Evolutionary conservation across 148 eudicot species (phyloP).

Genomic region (Camellia sinensis): DNA sequence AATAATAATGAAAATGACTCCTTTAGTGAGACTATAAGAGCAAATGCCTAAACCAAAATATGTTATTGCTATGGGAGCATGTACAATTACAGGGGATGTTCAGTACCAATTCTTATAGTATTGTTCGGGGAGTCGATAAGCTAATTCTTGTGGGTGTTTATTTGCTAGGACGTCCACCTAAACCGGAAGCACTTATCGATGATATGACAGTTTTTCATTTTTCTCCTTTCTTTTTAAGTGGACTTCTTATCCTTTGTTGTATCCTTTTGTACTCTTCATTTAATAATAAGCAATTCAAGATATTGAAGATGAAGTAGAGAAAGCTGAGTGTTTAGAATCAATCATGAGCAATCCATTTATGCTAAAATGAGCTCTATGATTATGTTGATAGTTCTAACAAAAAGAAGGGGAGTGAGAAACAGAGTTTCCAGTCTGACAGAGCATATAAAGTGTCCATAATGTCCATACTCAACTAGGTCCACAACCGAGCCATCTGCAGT

Average conservation of each 20-base stretch:
- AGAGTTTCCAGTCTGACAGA: not conserved
- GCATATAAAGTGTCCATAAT: not conserved
- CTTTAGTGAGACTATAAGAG: not conserved
- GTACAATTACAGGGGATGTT: constrained; percentile 9
- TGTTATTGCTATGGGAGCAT: constrained; percentile 11
- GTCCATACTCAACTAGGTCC: constrained; percentile 3
- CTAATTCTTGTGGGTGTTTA: not conserved
- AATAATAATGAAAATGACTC: no score
- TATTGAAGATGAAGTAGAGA: no score
- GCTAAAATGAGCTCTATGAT: not conserved
- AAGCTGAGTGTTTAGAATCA: no score
- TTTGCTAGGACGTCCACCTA: not conserved
- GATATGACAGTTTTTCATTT: no score
- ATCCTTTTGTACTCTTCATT: no score
- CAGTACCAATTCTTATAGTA: constrained; percentile 8
- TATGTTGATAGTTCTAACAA: not conserved
- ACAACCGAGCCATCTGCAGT: not conserved
- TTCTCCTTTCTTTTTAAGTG: no score
- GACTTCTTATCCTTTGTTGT: no score
- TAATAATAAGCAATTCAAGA: no score
- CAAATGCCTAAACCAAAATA: constrained; percentile 7
- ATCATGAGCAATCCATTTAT: no score
- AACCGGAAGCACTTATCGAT: not conserved
- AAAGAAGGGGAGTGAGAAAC: not conserved
- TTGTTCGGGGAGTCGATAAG: constrained; percentile 1